Percentiles rank a stretch among this genome's conserved stretches.
phyloP scores from a whole-genome alignment of 306 rosid species.

The Calophaca sinica region DNA sequence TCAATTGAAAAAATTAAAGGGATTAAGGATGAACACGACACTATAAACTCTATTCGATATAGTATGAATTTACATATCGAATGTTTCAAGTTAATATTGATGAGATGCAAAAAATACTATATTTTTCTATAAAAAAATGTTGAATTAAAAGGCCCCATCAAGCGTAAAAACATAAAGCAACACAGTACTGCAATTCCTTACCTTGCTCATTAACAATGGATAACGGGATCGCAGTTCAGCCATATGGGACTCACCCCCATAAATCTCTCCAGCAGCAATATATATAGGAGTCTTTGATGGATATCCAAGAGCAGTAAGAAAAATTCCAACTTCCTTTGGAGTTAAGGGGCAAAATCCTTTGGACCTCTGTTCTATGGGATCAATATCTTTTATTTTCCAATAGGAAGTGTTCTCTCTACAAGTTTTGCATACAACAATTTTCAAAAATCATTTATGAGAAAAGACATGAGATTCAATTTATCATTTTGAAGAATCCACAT shows the following conservation, averaged over 20 bases:
- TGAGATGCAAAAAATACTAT: slow-evolving; percentile 11
- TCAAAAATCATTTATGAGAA: slow-evolving; percentile 12
- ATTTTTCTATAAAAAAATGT: background rate
- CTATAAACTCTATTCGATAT: slow-evolving; percentile 5
- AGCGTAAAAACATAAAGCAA: slow-evolving; percentile 26
- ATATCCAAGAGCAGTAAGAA: slow-evolving; percentile 90
- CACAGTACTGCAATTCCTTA: slow-evolving; percentile 42
- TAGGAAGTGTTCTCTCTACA: slow-evolving; percentile 84
- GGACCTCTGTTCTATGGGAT: slow-evolving; percentile 81
- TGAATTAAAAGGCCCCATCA: background rate
- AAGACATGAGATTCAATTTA: slow-evolving; percentile 34
- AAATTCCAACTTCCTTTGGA: slow-evolving; percentile 94
- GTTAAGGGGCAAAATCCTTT: slow-evolving; percentile 95
- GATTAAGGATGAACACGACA: background rate
- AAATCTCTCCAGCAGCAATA: slow-evolving; percentile 93
- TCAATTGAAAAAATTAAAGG: background rate
- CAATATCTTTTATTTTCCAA: slow-evolving; percentile 95
- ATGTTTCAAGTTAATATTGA: slow-evolving; percentile 17
- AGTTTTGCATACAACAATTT: slow-evolving; percentile 34
- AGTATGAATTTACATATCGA: background rate
- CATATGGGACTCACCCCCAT: slow-evolving; percentile 90
- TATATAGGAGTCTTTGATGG: slow-evolving; percentile 86
- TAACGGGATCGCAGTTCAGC: slow-evolving; percentile 70
- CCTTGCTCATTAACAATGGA: slow-evolving; percentile 92
- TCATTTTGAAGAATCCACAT: slow-evolving; percentile 35